Percentiles rank a stretch among this genome's conserved stretches.
Conservation (phyloP, 805 yeast genomes). For the Lachancea nothofagi region DNA sequence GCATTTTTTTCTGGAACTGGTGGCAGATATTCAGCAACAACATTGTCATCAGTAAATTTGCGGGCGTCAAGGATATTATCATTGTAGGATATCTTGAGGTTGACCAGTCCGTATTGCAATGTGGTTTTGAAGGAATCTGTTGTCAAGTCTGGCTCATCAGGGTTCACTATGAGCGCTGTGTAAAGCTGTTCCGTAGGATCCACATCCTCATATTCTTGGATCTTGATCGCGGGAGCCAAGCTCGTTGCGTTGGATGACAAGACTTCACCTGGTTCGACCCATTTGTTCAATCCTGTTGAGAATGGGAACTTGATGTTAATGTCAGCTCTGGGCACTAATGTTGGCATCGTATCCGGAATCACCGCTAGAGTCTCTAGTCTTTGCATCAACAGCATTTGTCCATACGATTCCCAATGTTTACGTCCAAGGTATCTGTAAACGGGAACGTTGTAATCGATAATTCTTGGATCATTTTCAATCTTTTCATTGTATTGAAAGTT, state of each 20-base stretch:
- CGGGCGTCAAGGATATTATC: slow-evolving; percentile 47
- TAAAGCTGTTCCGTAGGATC: slow-evolving; percentile 47
- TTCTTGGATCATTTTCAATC: slow-evolving; percentile 36
- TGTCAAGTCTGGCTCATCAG: slow-evolving; percentile 78
- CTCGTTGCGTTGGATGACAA: slow-evolving; percentile 69
- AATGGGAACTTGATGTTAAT: slow-evolving; percentile 72
- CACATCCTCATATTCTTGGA: slow-evolving; percentile 61
- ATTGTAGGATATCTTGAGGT: slow-evolving; percentile 53
- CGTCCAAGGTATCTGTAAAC: slow-evolving; percentile 69
- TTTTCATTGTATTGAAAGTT: slow-evolving; percentile 46
- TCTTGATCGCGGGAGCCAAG: slow-evolving; percentile 69
- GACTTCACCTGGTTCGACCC: slow-evolving; percentile 74
- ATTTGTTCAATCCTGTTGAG: slow-evolving; percentile 52
- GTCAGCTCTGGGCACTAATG: slow-evolving; percentile 73
- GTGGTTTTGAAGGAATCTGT: slow-evolving; percentile 65
- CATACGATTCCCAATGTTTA: slow-evolving; percentile 65
- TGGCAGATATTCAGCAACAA: slow-evolving; percentile 63
- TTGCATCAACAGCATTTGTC: slow-evolving; percentile 80
- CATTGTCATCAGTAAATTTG: slow-evolving; percentile 35
- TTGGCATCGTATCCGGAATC: slow-evolving; percentile 92
- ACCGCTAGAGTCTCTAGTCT: slow-evolving; percentile 79
- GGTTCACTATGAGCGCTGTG: slow-evolving; percentile 79
- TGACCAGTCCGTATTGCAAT: slow-evolving; percentile 70
- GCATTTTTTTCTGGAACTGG: slow-evolving; percentile 87
- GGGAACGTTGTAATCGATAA: slow-evolving; percentile 65